Percentiles rank a stretch among this genome's conserved stretches.
Evolutionary conservation across 345 rosid genomes (phyloP).

Genomic region (Melastoma malabathricum): DNA sequence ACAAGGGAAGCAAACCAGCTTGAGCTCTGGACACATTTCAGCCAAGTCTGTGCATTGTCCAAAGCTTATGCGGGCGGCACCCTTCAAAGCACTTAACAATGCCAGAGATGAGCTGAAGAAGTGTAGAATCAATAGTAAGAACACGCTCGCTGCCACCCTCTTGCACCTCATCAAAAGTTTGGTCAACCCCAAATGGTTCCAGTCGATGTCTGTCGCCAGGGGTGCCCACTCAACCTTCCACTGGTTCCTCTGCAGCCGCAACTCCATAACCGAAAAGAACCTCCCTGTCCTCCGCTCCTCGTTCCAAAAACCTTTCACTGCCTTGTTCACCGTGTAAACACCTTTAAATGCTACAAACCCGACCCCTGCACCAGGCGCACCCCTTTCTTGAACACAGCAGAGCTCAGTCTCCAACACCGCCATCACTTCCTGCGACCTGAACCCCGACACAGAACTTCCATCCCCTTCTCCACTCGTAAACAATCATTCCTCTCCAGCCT

Average conservation of each 20-base stretch:
- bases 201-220: conserved; percentile 83
- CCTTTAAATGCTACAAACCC: conserved; percentile 90
- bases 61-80: conserved; percentile 92
- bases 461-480: conserved; percentile 24
- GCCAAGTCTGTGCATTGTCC: conserved; percentile 82
- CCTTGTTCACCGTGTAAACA: conserved; percentile 87
- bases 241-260: conserved; percentile 81
- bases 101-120: conserved; percentile 97
- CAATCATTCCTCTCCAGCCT: conserved; percentile 15
- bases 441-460: conserved; percentile 14
- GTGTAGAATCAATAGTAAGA: conserved; percentile 66
- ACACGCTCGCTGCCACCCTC: conserved; percentile 70
- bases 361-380: conserved; percentile 80
- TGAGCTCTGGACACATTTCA: conserved; percentile 84
- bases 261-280: conserved; percentile 73
- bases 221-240: conserved; percentile 99
- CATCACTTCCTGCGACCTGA: conserved; percentile 55
- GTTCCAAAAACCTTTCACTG: conserved; percentile 69
- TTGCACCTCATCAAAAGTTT: conserved; percentile 53
- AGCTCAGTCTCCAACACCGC: conserved; percentile 61
- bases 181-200: conserved; percentile 89
- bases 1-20: conserved; percentile 87
- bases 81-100: conserved; percentile 57
- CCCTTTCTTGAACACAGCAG: conserved; percentile 62
- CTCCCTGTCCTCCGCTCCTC: conserved; percentile 77